Evolutionary conservation across 139 green algal species (phyloP), one percentile per base, ranked within the genome.

Genomic region (Edaphochlamys debaryana): DNA sequence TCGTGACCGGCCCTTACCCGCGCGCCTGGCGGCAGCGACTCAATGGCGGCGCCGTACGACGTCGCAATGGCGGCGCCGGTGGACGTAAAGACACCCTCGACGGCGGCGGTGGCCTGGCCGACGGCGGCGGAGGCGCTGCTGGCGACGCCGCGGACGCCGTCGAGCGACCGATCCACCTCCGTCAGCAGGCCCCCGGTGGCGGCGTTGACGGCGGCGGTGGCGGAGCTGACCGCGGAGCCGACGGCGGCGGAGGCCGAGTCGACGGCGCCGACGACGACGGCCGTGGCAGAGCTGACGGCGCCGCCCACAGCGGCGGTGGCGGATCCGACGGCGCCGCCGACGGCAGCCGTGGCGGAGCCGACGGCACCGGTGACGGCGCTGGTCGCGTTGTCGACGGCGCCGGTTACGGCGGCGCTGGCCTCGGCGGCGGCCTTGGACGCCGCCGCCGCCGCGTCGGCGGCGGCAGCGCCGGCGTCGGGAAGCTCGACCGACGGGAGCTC

Each of bases 401-500:
- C 50, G 50, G 20, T 19, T 30, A 41, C 74, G 29, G 58, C 74
- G n/a, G 58, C 58, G 60, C 1, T 9, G 38, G 66, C 74, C 32
- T 38, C 36, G 7, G 54, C 50, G 7, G 72, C 72, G 4, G 52
- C 54, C 23, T 37, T 38, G 15, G 34, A 19, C 15, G 54, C 72
- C 54, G 52, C 56, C 19, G 37, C 40, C 37, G 37, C 34, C n/a
- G 36, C 56, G 40, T 58, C 58, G 2, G 56, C 56, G 27, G 48
- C 70, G 48, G 70, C 70, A 34, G 8, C 70, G 70, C 70, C 70
- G 32, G 22, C 73, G 62, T 80, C 73, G 5, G 73, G 73, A 45
- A 54, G 20, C 23, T 79, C 37, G 37, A 79, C 54, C 20, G 32
- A 29, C 1, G 72, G 72, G 48, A 63, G n/a, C 23, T 63, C 23